Evolutionary conservation across 2,329 filamentous ascomycete species (phyloP), one percentile per base, ranked within the genome.

Genomic region (Sporothrix luriei): DNA sequence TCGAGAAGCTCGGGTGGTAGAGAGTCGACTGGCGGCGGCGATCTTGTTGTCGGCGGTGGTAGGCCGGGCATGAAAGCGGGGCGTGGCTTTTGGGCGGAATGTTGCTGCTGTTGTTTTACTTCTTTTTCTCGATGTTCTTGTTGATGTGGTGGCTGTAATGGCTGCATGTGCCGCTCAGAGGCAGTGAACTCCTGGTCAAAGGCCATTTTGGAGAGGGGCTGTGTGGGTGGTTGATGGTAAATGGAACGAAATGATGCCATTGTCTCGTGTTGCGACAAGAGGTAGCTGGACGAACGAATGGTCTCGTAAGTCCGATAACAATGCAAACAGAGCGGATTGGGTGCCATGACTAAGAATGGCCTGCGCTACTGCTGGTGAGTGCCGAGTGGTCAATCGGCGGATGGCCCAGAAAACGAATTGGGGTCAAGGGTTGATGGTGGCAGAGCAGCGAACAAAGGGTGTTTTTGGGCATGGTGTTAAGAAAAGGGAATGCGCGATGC

Each of bases 1-100:
- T 77, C 73, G 68, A 79, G 76, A 68, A 79, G 75, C 77, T 79
- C 69, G 38, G 48, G 65, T 29, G 49, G 49, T 3, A n/a, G 49
- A 16, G 10, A 24, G 11, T 14, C 6, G 11, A 49, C 21, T 3
- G 43, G 33, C 19, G 48, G 19, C 21, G 62, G 43, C 16, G 62
- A 19, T 7, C 9, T 33, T 7, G 64, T 33, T 3, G 43, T 49
- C 19, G 48, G 19, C 13, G 62, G 43, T n/a, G 62, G 26, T 7
- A 21, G n/a, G n/a, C 13, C 6, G 33, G 10, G 38, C 1, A 24
- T n/a, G 7, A 46, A 66, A 11, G 67, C 33, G 46, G 67, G 57
- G 57, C 16, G 3, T 26, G 6, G 21, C 57, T 43, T 40, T 26
- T 52, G 49, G 33, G 33, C 7, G 33, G 33, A 33, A 33, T 2